A percentile compares a stretch with the other conserved stretches of the same genome.
Evolutionary conservation across 2,329 filamentous ascomycete species (phyloP).

Genomic region (Fusarium multiceps): DNA sequence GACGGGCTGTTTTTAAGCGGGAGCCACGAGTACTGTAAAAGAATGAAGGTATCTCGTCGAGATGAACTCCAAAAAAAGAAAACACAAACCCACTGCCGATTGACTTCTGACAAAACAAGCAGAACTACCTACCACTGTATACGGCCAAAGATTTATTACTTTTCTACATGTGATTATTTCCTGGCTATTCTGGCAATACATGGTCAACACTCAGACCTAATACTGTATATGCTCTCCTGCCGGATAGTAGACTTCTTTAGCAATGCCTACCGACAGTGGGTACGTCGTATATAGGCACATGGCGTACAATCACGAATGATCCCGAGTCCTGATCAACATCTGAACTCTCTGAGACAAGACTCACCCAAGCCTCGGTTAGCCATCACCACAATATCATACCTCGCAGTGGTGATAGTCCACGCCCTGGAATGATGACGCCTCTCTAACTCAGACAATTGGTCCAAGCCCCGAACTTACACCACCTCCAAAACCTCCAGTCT

Average conservation of each 20-base stretch:
- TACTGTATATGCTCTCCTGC: not conserved
- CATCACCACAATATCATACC: not conserved
- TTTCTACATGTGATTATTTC: not conserved
- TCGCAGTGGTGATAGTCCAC: not conserved
- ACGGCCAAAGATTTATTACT: not conserved
- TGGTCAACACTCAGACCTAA: not conserved
- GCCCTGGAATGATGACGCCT: slow-evolving; percentile 20
- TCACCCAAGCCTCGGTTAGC: not conserved
- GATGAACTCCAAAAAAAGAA: not conserved
- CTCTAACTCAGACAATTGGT: slow-evolving; percentile 6
- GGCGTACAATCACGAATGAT: slow-evolving; percentile 6
- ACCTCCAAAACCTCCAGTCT: slow-evolving; percentile 13
- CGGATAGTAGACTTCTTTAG: not conserved
- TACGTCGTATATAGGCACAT: not conserved
- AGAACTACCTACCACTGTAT: not conserved
- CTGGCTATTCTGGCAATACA: not conserved
- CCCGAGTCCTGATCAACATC: not conserved
- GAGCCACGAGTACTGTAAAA: not conserved
- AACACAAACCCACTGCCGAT: not conserved
- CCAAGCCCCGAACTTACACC: slow-evolving; percentile 28
- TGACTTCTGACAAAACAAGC: not conserved
- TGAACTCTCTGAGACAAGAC: slow-evolving; percentile 1
- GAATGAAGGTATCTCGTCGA: not conserved
- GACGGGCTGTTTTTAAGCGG: not conserved
- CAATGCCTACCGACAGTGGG: not conserved